phyloP scores from a whole-genome alignment of 192 early-diverging fungal genomes.

The Linnemannia hyalina region DNA sequence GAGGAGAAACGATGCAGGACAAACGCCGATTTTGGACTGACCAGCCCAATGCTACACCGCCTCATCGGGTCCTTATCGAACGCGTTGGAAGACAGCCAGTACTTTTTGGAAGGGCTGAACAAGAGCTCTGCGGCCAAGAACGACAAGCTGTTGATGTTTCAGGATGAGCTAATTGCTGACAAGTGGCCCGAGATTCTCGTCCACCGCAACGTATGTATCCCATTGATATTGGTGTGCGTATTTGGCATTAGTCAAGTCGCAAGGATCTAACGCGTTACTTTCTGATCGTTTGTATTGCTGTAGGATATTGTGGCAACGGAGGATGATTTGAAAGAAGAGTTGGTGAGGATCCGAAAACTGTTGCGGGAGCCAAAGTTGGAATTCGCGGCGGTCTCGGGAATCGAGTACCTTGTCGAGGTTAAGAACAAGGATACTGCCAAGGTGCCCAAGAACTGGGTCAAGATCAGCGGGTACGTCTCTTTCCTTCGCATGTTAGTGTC shows the following conservation, averaged over 20 bases:
- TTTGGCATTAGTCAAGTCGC: background rate
- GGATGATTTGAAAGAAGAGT: slow-evolving; percentile 64
- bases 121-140: slow-evolving; percentile 59
- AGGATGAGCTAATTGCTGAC: slow-evolving; percentile 44
- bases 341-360: slow-evolving; percentile 61
- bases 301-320: slow-evolving; percentile 71
- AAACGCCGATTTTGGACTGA: slow-evolving; percentile 24
- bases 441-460: slow-evolving; percentile 81
- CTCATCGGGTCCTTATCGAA: slow-evolving; percentile 57
- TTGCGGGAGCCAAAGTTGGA: slow-evolving; percentile 63
- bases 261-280: background rate
- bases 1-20: background rate
- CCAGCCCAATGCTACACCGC: slow-evolving; percentile 43
- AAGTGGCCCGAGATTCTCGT: slow-evolving; percentile 63
- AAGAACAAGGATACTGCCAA: slow-evolving; percentile 64
- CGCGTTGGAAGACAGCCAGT: slow-evolving; percentile 47
- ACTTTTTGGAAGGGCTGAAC: slow-evolving; percentile 61
- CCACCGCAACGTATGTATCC: slow-evolving; percentile 57
- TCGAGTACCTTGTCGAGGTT: slow-evolving; percentile 86
- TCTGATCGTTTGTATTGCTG: background rate
- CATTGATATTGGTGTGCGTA: background rate
- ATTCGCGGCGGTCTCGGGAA: slow-evolving; percentile 74
- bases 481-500: background rate
- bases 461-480: slow-evolving; percentile 58
- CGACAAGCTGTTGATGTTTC: slow-evolving; percentile 72